These are phyloP conservation scores for Tephrocybe sp. DNA, from an alignment of 768 basidiomycete species.

Conservation along the genomic window DNA sequence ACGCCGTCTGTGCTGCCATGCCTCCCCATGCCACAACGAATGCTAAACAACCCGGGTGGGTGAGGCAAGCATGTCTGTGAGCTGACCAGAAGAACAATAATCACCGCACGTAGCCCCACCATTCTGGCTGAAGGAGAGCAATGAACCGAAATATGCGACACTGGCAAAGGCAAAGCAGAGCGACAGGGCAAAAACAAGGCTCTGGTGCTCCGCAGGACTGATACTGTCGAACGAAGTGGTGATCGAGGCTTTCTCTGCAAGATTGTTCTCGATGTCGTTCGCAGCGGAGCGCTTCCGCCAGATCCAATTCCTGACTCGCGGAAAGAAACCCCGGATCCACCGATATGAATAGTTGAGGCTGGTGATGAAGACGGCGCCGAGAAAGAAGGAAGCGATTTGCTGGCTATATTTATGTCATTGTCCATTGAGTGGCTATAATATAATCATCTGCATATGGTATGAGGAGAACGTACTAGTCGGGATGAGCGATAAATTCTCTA, in stretches of 20 bases:
- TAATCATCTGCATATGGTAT: too few species aligned
- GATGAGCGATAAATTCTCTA: conserved; percentile 12
- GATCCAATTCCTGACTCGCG: conserved; percentile 4
- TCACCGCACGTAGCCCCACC: conserved; percentile 11
- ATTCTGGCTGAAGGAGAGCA: conserved; percentile 9
- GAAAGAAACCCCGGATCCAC: conserved; percentile 10
- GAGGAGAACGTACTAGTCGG: conserved; percentile 15
- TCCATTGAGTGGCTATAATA: too few species aligned
- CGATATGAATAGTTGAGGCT: conserved; percentile 15
- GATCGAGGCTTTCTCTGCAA: conserved; percentile 8
- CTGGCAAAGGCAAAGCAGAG: conserved; percentile 17
- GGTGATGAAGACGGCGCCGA: conserved; percentile 18
- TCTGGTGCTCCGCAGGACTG: not conserved
- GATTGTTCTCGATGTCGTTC: conserved; percentile 8
- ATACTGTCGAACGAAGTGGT: not conserved
- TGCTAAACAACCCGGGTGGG: conserved; percentile 1
- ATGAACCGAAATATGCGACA: conserved; percentile 14
- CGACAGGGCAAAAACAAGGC: conserved; percentile 14
- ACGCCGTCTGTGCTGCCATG: conserved; percentile 17
- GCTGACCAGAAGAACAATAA: not conserved
- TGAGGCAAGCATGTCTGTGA: not conserved
- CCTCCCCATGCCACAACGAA: conserved; percentile 19
- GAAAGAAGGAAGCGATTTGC: conserved; percentile 16
- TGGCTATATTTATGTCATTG: conserved; percentile 10
- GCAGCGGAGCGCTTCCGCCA: not conserved